Evolutionary conservation across 371 early-diverging fungal species (phyloP).

Genomic region (Mycotypha africana): DNA sequence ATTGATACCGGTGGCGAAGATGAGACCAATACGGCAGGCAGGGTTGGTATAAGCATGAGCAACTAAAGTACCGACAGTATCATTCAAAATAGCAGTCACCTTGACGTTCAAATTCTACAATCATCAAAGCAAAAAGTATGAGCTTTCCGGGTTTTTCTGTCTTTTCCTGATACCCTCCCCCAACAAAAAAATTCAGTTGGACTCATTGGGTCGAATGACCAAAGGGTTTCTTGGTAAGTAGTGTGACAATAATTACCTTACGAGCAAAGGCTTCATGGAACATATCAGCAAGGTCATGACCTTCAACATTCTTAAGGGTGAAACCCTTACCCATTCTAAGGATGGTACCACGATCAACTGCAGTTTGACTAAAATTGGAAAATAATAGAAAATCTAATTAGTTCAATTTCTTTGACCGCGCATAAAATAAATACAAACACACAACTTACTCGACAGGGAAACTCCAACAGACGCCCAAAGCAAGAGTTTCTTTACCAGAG

Average conservation of each 20-base stretch:
- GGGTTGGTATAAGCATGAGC: slow-evolving; percentile 79
- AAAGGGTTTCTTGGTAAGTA: too few species aligned
- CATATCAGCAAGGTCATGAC: slow-evolving; percentile 76
- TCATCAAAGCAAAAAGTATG: background rate
- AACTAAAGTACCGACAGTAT: slow-evolving; percentile 87
- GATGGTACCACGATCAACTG: slow-evolving; percentile 66
- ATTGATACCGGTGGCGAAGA: slow-evolving; percentile 92
- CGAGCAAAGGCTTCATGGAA: slow-evolving; percentile 76
- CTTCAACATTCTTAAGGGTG: slow-evolving; percentile 65
- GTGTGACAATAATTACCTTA: slow-evolving; percentile 49
- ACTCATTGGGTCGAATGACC: too few species aligned
- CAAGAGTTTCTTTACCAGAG: slow-evolving; percentile 31
- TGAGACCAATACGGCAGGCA: slow-evolving; percentile 78
- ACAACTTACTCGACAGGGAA: slow-evolving; percentile 44
- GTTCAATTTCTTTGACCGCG: background rate
- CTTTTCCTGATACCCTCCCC: too few species aligned
- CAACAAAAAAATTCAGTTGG: too few species aligned
- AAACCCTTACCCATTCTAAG: slow-evolving; percentile 94
- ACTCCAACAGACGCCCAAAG: slow-evolving; percentile 46
- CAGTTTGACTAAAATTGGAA: slow-evolving; percentile 66
- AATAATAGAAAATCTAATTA: slow-evolving; percentile 1
- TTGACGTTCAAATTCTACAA: slow-evolving; percentile 56
- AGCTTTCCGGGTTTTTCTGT: background rate
- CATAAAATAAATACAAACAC: background rate
- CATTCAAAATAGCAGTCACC: slow-evolving; percentile 88